Evolutionary conservation across 2,329 filamentous ascomycete genomes (phyloP), one percentile per base, ranked within the genome.

Genomic region (Chaetomiaceae sp.): DNA sequence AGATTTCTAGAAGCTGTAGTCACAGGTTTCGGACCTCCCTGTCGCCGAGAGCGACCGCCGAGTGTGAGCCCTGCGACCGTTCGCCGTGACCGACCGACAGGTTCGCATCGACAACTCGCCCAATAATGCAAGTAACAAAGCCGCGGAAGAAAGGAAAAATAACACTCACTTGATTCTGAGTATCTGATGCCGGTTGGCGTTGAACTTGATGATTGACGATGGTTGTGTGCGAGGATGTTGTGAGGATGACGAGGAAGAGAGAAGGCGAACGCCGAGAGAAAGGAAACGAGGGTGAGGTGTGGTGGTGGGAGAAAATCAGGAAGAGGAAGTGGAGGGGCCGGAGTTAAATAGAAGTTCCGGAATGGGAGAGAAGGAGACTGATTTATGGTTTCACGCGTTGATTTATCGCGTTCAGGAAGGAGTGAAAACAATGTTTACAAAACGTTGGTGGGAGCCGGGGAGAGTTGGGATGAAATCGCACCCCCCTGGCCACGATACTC

Each of bases 191-290:
- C 20, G 25, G 16, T 41, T 35, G 13, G 37, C 13, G 31, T 40
- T 14, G 2, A 16, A 38, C 41, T 42, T 37, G 42, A 12, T 30
- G n/a, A 6, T 17, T 17, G 19, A 46, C 12, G 33, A 55, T 31
- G 25, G n/a, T 42, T 31, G 25, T 53, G 43, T 14, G 42, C 10
- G 33, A 27, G 25, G 25, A 12, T 6, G 25, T 27, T 13, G 42
- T 23, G 34, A 12, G 31, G 30, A 20, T 53, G 41, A 21, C 19
- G 51, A 50, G 33, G 35, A 34, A 45, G 53, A 44, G 44, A 37
- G 27, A 23, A 23, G 13, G 42, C 42, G 34, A 21, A 25, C 25
- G 43, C 43, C 16, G 25, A 43, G 41, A 44, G 33, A 49, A 44
- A 3, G 23, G 23, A n/a, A n/a, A n/a, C n/a, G n/a, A n/a, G 38